These are phyloP conservation scores for Tetratostichococcus sp. DNA, from an alignment of 139 green algal genomes.

Conservation along the genomic window DNA sequence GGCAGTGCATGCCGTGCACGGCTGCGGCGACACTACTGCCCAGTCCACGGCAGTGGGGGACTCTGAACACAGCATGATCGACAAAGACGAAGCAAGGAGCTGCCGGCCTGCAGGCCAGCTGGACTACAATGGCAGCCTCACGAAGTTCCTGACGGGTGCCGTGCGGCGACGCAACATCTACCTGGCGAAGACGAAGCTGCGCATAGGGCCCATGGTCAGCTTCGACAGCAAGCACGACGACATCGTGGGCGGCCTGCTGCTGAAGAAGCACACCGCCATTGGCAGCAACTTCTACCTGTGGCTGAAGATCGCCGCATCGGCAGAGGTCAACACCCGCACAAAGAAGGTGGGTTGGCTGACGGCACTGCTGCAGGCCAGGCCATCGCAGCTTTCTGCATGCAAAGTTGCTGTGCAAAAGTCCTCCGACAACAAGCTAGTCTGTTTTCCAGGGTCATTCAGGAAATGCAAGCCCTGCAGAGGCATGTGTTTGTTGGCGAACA, in stretches of 20 bases:
- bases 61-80: no score
- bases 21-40: no score
- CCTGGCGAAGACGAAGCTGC: not conserved
- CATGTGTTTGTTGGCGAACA: not conserved
- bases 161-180: not conserved
- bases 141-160: not conserved
- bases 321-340: conserved; percentile 1
- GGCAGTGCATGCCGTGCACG: no score
- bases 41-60: no score
- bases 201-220: not conserved
- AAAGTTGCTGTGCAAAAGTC: no score
- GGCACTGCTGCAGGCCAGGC: no score
- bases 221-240: conserved; percentile 2
- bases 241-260: not conserved
- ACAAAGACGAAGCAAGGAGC: no score
- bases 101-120: not conserved
- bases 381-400: not conserved
- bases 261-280: not conserved
- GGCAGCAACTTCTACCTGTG: not conserved
- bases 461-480: no score
- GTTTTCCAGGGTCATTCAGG: no score
- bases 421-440: no score
- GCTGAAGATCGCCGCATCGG: not conserved
- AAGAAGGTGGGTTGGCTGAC: not conserved
- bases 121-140: not conserved